These are phyloP conservation scores for Hymenotorrendiella dingleyae DNA, from an alignment of 2,329 filamentous ascomycete genomes.

Conservation along the genomic window DNA sequence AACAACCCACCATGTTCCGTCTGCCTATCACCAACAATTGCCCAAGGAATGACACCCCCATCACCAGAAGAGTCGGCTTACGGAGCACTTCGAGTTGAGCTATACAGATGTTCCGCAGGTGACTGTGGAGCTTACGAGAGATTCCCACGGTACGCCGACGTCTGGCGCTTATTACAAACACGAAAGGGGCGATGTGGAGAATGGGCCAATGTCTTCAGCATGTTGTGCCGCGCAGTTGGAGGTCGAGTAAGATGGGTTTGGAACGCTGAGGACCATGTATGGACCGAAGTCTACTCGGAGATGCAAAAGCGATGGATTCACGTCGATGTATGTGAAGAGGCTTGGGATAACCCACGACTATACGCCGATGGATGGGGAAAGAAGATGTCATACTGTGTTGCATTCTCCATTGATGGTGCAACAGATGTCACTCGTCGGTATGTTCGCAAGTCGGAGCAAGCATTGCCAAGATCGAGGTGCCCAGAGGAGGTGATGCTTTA, in stretches of 20 bases:
- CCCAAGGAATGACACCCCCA: constrained; percentile 76
- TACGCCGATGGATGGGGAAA: constrained; percentile 95
- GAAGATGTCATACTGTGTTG: constrained; percentile 95
- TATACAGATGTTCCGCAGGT: constrained; percentile 77
- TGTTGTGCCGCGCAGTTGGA: constrained; percentile 91
- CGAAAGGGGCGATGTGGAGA: constrained; percentile 83
- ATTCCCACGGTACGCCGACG: constrained; percentile 91
- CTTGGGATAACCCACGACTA: constrained; percentile 88
- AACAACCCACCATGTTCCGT: constrained; percentile 85
- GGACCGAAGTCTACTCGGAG: constrained; percentile 95
- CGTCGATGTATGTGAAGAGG: constrained; percentile 88
- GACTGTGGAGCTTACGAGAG: constrained; percentile 75
- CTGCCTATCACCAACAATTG: constrained; percentile 78
- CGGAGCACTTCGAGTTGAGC: constrained; percentile 79
- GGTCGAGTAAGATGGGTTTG: constrained; percentile 93
- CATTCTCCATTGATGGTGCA: constrained; percentile 84
- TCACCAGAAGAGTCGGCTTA: constrained; percentile 84
- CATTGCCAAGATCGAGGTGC: constrained; percentile 69
- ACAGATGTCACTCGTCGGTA: constrained; percentile 62
- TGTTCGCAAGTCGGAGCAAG: constrained; percentile 65
- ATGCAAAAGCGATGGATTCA: constrained; percentile 95
- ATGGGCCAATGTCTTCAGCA: constrained; percentile 98
- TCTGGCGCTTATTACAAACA: constrained; percentile 86
- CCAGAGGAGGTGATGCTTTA: constrained; percentile 87
- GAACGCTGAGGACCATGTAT: constrained; percentile 96